These are phyloP conservation scores for Parathielavia appendiculata DNA, from an alignment of 495 filamentous ascomycete species.

Conservation along the genomic window DNA sequence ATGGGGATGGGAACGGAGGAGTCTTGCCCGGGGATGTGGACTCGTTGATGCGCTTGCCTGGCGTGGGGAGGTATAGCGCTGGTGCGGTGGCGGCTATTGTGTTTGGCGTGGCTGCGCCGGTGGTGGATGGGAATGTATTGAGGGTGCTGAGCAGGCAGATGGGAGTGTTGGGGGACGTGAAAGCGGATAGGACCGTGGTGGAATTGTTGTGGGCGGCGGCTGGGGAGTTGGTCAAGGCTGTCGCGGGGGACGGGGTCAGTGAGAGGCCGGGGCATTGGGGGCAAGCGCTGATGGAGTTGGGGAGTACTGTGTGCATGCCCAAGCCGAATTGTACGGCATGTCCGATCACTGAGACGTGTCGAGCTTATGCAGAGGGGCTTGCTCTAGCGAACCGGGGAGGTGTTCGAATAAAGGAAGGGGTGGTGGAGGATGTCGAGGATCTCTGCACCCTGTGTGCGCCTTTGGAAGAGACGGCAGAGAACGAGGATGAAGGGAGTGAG, in stretches of 20 bases:
- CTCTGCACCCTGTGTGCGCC: constrained; percentile 36
- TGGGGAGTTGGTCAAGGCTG: constrained; percentile 33
- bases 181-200: constrained; percentile 34
- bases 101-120: constrained; percentile 38
- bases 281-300: constrained; percentile 47
- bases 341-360: constrained; percentile 40
- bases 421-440: constrained; percentile 39
- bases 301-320: constrained; percentile 45
- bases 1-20: constrained; percentile 17
- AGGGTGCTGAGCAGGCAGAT: constrained; percentile 43
- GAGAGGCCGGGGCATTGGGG: constrained; percentile 43
- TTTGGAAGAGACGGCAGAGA: constrained; percentile 25
- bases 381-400: constrained; percentile 19
- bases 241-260: constrained; percentile 32
- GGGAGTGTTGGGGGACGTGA: constrained; percentile 39
- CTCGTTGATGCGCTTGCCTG: constrained; percentile 35
- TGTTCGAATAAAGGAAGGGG: background rate
- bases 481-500: constrained; percentile 3
- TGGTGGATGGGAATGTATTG: constrained; percentile 49
- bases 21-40: constrained; percentile 33
- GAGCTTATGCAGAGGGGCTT: constrained; percentile 38
- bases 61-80: constrained; percentile 45
- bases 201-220: constrained; percentile 43
- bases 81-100: constrained; percentile 46
- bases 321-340: constrained; percentile 41